Evolutionary conservation across 1,284 basidiomycete species (phyloP).

Genomic region (Ceratobasidium sp.): DNA sequence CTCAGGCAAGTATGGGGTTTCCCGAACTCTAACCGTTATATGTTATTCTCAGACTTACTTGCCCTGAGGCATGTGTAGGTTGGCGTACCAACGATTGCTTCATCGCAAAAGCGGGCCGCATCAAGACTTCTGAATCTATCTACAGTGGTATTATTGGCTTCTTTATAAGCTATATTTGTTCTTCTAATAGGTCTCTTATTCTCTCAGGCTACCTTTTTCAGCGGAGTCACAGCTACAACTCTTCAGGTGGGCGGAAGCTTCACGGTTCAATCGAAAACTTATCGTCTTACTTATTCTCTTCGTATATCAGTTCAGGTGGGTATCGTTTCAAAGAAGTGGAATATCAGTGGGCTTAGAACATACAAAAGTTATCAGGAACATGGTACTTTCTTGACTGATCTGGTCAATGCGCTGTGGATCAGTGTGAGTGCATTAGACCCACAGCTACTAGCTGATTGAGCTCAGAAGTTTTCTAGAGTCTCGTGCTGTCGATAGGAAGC

Average conservation of each 20-base stretch:
- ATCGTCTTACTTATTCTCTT: too few species aligned
- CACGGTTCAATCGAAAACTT: too few species aligned
- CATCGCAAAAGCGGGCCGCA: conserved; percentile 78
- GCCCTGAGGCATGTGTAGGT: too few species aligned
- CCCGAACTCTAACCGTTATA: too few species aligned
- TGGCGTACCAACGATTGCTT: conserved; percentile 81
- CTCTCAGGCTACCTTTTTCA: conserved; percentile 80
- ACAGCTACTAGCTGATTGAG: background rate
- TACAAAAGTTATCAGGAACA: conserved; percentile 6
- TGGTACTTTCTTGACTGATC: conserved; percentile 47
- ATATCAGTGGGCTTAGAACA: background rate
- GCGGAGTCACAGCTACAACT: conserved; percentile 72
- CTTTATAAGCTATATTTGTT: conserved; percentile 54
- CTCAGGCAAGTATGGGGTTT: too few species aligned
- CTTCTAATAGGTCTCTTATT: too few species aligned
- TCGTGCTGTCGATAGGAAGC: conserved; percentile 81
- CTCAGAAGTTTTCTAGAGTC: conserved; percentile 35
- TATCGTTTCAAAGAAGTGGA: background rate
- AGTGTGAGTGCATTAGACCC: conserved; percentile 52
- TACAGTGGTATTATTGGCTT: too few species aligned
- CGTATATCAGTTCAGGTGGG: conserved; percentile 10
- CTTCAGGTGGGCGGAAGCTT: conserved; percentile 48
- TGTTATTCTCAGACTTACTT: background rate
- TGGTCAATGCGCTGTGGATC: conserved; percentile 81
- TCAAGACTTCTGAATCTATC: conserved; percentile 77